Evolutionary conservation across 345 rosid genomes (phyloP), one percentile per base, ranked within the genome.

Genomic region (Salix koriyanagi): DNA sequence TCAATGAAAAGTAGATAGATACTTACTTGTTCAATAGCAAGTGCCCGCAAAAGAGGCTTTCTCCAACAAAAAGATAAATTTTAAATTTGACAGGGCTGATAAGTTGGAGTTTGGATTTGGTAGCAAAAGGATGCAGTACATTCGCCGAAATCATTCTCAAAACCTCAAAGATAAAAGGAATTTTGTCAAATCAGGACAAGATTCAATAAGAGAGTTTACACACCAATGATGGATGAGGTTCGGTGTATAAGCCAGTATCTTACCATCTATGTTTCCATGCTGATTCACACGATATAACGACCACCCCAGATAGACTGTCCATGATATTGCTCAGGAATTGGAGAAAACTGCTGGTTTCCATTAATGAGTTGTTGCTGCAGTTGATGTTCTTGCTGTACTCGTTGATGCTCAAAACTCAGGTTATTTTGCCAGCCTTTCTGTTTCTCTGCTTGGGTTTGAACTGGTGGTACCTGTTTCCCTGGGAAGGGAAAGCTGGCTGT

Each of bases 281-380:
- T 76, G 77, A 82, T 75, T 96, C 99, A 96, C 98, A 92, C 98
- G 79, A 91, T 84, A 80, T 83, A 88, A 73, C 88, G 97, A 79
- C 89, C 84, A 13, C 88, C 76, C 98, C 98, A 90, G 73, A 85
- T 78, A 50, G 98, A 84, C 73, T 87, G 94, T 83, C 97, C 99
- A 79, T 86, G 91, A 86, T 88, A 86, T 80, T 91, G 96, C 84
- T 87, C 92, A n/a, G 92, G 89, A 83, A 85, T 81, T 75, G 92
- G 82, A 72, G 87, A 74, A 74, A 89, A 77, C 76, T 87, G 90
- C 75, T 85, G 89, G 75, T 89, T 90, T 77, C 83, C 89, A 32
- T 85, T 85, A 25, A 81, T 60, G 66, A 83, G 83, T 84, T 83
- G 91, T 62, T 85, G 92, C 88, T 77, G 87, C 81, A 87, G 68